Evolutionary conservation across 768 basidiomycete genomes (phyloP), one percentile per base, ranked within the genome.

Genomic region (Tephrocybe sp.): DNA sequence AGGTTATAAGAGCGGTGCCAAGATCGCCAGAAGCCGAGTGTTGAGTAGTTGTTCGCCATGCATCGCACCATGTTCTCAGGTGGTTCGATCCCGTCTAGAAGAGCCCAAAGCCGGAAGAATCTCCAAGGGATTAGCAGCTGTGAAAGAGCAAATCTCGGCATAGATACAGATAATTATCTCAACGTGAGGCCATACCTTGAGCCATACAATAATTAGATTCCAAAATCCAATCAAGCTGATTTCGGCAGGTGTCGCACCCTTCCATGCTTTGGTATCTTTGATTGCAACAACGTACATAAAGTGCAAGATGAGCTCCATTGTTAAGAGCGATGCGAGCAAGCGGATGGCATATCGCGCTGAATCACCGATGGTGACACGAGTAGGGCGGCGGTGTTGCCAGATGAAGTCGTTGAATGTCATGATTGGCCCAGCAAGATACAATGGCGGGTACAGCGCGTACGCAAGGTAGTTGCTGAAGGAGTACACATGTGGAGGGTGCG

Each of bases 41-140:
- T 80, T 0, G 95, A 97, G 64, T 98, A 98, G 66, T 98, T 98
- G 67, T 98, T 99, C 17, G 84, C 89, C 85, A 98, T 88, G 62
- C 97, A 98, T n/a, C 97, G 81, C 11, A 99, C 79, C 97, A 98
- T 97, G 67, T 99, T 99, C 68, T 99, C 97, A 0, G 96, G 97
- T 0, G 93, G 89, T 60, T 97, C 92, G 31, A 98, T 79, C 0
- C 90, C 91, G 60, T 93, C 91, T 48, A 82, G 65, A 17, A 98
- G 72, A 2, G 95, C 87, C 93, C 95, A 98, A 16, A 97, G 70
- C 2, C 95, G 88, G 74, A 98, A 98, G 74, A 97, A 97, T 10
- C 96, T 80, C 96, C 96, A 98, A 0, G 94, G 90, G 17, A 98
- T 80, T 36, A 98, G 74, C 17, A 98, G 82, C 95, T 98, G 59